These are phyloP conservation scores for Fusarium dlaminii DNA, from an alignment of 2,329 filamentous ascomycete species.

Conservation along the genomic window DNA sequence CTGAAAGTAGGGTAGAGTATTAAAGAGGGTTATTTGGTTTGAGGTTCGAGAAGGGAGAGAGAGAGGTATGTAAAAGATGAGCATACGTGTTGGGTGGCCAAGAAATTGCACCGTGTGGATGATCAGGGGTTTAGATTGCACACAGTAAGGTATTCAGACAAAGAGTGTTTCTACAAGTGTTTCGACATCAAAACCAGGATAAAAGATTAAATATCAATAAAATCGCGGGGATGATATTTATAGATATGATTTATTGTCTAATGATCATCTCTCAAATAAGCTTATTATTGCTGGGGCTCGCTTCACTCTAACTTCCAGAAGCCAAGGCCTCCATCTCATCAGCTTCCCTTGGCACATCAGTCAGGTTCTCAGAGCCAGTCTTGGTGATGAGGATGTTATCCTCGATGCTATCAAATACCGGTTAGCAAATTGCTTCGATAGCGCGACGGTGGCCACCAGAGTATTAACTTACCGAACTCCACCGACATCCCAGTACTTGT, in stretches of 20 bases:
- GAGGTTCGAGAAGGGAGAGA: constrained; percentile 6
- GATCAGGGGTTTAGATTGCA: constrained; percentile 10
- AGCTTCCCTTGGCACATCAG: constrained; percentile 74
- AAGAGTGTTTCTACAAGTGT: background rate
- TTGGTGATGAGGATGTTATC: constrained; percentile 79
- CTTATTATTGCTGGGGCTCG: background rate
- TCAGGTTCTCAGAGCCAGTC: constrained; percentile 76
- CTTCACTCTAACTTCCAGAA: constrained; percentile 24
- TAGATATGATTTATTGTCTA: background rate
- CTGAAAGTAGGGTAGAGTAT: background rate
- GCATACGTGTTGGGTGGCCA: constrained; percentile 22
- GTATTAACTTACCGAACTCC: constrained; percentile 68
- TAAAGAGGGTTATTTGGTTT: background rate
- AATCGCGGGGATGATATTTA: constrained; percentile 4
- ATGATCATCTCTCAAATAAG: background rate
- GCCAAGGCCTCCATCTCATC: constrained; percentile 64
- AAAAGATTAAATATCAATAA: background rate
- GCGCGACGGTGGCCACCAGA: constrained; percentile 3
- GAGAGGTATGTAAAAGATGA: background rate
- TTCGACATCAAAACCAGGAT: background rate
- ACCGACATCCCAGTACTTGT: constrained; percentile 84
- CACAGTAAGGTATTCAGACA: constrained; percentile 29
- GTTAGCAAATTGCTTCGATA: constrained; percentile 33
- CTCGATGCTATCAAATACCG: constrained; percentile 58
- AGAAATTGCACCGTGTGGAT: constrained; percentile 37